Evolutionary conservation across 2,329 filamentous ascomycete genomes (phyloP).

Genomic region (Neonectria ditissima): DNA sequence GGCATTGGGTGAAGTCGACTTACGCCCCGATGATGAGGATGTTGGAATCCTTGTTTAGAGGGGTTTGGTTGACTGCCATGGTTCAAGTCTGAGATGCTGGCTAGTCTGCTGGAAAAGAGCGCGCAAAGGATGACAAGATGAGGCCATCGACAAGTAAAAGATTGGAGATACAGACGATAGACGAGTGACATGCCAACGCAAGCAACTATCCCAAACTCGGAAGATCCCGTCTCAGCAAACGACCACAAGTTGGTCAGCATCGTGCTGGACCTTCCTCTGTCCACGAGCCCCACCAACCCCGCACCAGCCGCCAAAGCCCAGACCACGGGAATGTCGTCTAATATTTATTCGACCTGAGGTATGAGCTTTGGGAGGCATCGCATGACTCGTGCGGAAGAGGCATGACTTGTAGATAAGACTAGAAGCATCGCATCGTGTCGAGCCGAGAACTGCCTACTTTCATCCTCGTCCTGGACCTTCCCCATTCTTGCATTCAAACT

Average conservation of each 20-base stretch:
- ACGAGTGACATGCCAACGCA: not conserved
- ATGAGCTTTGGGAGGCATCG: not conserved
- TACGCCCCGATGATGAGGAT: conserved; percentile 29
- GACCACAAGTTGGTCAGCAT: conserved; percentile 3
- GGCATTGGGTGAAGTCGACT: not conserved
- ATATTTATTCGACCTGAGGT: not conserved
- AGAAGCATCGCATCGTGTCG: not conserved
- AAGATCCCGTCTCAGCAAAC: too few relatives aligned
- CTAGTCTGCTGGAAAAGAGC: not conserved
- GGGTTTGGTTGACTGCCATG: not conserved
- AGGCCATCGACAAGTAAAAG: not conserved
- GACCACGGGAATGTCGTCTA: not conserved
- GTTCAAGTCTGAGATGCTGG: not conserved
- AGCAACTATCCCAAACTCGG: too few relatives aligned
- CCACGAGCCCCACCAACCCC: not conserved
- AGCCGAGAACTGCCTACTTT: not conserved
- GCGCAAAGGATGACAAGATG: not conserved
- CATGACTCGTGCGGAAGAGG: not conserved
- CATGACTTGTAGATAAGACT: not conserved
- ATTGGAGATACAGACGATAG: not conserved
- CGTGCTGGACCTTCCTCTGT: conserved; percentile 1
- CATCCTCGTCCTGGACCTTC: conserved; percentile 14
- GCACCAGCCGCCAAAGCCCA: not conserved
- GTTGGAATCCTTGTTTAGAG: conserved; percentile 9
- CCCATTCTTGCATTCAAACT: not conserved